A percentile compares a stretch with the other conserved stretches of the same genome.
These are phyloP conservation scores for Ulota crispa DNA, from an alignment of 225 moss, liverwort and hornwort genomes.

Conservation along the genomic window DNA sequence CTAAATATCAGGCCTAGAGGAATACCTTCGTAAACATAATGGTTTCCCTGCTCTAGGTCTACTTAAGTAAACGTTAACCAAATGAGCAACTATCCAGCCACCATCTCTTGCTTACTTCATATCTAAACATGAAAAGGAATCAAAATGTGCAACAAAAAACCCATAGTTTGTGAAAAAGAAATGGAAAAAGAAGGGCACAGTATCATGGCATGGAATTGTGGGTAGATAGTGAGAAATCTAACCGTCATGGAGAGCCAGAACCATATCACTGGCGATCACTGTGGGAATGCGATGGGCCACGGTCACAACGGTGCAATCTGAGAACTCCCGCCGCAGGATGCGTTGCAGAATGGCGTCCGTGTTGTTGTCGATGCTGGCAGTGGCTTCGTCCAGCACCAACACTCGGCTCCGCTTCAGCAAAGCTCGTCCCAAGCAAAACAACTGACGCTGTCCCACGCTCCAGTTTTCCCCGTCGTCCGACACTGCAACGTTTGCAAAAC, in stretches of 20 bases:
- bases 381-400: slow-evolving; percentile 64
- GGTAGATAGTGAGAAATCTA: neutral
- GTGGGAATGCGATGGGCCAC: slow-evolving; percentile 72
- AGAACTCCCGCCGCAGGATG: slow-evolving; percentile 49
- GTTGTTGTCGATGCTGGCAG: slow-evolving; percentile 64
- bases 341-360: slow-evolving; percentile 60
- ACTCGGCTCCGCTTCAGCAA: slow-evolving; percentile 54
- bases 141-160: too few species aligned
- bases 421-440: slow-evolving; percentile 65
- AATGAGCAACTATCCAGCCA: neutral
- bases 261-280: slow-evolving; percentile 61
- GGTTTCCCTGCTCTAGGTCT: neutral
- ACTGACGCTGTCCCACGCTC: slow-evolving; percentile 69
- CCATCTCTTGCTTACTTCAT: neutral
- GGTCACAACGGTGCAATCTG: slow-evolving; percentile 53
- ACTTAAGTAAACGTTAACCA: neutral
- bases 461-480: slow-evolving; percentile 66
- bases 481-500: slow-evolving; percentile 22
- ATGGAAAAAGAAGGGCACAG: too few species aligned
- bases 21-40: neutral
- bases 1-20: too few species aligned
- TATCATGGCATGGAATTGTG: neutral
- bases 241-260: slow-evolving; percentile 58
- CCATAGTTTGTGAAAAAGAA: too few species aligned
- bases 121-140: neutral